Evolutionary conservation across 192 early-diverging fungal species (phyloP).

Genomic region (Paraglomus brasilianum): DNA sequence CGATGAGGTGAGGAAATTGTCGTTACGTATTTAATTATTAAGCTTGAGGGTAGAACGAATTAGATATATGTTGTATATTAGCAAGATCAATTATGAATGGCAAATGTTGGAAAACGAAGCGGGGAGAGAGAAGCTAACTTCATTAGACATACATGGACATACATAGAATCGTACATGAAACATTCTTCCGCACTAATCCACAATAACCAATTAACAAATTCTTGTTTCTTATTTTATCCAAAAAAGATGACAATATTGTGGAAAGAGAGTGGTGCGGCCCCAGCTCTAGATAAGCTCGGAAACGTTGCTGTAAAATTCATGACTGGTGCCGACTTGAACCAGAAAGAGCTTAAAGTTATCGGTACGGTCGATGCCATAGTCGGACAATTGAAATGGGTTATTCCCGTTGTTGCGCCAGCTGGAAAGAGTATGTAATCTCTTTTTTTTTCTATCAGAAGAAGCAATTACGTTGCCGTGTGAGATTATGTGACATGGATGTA

Average conservation of each 20-base stretch:
- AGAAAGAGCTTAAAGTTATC: not conserved
- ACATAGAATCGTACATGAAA: too few species aligned
- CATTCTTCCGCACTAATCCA: too few species aligned
- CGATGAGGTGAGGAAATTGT: not conserved
- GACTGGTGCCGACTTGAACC: not conserved
- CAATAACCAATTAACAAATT: not conserved
- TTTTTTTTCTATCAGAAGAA: not conserved
- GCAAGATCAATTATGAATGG: too few species aligned
- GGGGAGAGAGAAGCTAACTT: too few species aligned
- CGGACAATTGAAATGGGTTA: not conserved
- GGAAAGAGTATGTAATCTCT: not conserved
- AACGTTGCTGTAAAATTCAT: not conserved
- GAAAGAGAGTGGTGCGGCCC: not conserved
- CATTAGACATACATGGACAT: too few species aligned
- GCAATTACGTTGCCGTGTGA: too few species aligned
- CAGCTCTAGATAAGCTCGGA: not conserved
- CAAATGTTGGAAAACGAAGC: too few species aligned
- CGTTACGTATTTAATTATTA: not conserved
- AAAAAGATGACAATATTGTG: not conserved
- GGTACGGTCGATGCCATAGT: not conserved
- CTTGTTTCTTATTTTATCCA: not conserved
- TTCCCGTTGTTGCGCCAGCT: slow-evolving; percentile 1
- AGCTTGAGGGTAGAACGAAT: too few species aligned
- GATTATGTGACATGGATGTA: too few species aligned
- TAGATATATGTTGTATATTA: too few species aligned